Evolutionary conservation across 352 stramenopile species (phyloP).

Genomic region (Saprolegnia diclina): DNA sequence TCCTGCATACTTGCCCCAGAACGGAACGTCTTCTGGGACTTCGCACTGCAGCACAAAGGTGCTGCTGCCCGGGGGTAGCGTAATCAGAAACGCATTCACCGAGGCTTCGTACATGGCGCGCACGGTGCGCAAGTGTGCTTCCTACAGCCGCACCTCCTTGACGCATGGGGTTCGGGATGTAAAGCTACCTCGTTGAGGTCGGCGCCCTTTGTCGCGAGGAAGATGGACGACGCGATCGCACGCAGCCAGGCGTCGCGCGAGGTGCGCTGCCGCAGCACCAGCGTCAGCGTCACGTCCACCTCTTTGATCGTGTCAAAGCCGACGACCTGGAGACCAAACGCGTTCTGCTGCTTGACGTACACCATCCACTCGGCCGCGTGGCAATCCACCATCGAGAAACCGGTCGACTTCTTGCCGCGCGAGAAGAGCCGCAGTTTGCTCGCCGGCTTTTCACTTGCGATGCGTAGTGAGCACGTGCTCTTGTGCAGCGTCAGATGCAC

Average conservation of each 20-base stretch:
- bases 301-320: slow-evolving; percentile 68
- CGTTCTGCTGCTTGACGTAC: slow-evolving; percentile 69
- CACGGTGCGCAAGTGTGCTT: slow-evolving; percentile 36
- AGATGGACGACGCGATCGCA: slow-evolving; percentile 46
- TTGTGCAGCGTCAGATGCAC: slow-evolving; percentile 69
- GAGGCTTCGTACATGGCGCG: slow-evolving; percentile 60
- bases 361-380: slow-evolving; percentile 72
- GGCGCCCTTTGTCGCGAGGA: slow-evolving; percentile 43
- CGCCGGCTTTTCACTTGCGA: background rate
- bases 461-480: slow-evolving; percentile 35
- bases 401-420: background rate
- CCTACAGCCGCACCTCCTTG: no score
- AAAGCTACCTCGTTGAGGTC: slow-evolving; percentile 50
- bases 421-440: slow-evolving; percentile 7
- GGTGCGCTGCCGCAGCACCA: slow-evolving; percentile 55
- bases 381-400: slow-evolving; percentile 46
- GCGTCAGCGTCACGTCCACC: slow-evolving; percentile 67
- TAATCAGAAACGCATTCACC: slow-evolving; percentile 41
- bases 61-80: slow-evolving; percentile 46
- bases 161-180: background rate
- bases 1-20: slow-evolving; percentile 71
- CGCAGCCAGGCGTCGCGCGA: slow-evolving; percentile 59
- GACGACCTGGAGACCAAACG: slow-evolving; percentile 75
- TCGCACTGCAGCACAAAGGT: slow-evolving; percentile 74
- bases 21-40: slow-evolving; percentile 70